A percentile compares a stretch with the other conserved stretches of the same genome.
phyloP scores from a whole-genome alignment of 805 yeast genomes.

The Hanseniaspora clermontiae region DNA sequence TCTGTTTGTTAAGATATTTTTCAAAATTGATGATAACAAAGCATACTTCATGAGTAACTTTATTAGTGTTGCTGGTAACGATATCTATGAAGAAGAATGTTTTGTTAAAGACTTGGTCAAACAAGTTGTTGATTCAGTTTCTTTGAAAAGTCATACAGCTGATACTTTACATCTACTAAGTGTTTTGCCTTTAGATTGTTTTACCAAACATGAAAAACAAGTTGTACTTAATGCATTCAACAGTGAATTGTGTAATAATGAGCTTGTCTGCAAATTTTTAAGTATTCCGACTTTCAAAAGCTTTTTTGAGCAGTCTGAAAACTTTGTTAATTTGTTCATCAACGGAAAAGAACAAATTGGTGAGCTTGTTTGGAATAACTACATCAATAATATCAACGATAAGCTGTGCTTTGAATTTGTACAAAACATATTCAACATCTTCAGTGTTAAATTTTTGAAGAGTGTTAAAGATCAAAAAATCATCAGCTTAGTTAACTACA shows the following conservation, averaged over 20 bases:
- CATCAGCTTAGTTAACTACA: neutral
- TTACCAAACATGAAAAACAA: neutral
- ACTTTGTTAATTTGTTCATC: neutral
- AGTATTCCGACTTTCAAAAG: slow-evolving; percentile 6
- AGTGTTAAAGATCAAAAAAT: neutral
- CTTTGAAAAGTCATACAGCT: no score
- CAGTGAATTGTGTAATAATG: neutral
- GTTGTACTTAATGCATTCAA: neutral
- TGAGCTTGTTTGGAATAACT: slow-evolving; percentile 3
- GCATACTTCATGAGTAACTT: neutral
- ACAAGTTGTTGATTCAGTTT: neutral
- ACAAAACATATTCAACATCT: neutral
- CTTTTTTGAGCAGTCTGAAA: neutral
- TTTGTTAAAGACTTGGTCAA: neutral
- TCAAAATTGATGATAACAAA: neutral
- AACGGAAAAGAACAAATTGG: neutral
- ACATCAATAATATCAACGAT: slow-evolving; percentile 5
- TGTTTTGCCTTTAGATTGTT: neutral
- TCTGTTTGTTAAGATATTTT: neutral
- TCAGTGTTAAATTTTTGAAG: neutral
- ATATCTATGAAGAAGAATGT: slow-evolving; percentile 4
- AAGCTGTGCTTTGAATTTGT: neutral
- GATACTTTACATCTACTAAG: neutral
- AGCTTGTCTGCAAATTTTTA: neutral
- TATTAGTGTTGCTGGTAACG: neutral